Evolutionary conservation across 176 grass and related monocot species (phyloP), one percentile per base, ranked within the genome.

Genomic region (Oropetium thomaeum): DNA sequence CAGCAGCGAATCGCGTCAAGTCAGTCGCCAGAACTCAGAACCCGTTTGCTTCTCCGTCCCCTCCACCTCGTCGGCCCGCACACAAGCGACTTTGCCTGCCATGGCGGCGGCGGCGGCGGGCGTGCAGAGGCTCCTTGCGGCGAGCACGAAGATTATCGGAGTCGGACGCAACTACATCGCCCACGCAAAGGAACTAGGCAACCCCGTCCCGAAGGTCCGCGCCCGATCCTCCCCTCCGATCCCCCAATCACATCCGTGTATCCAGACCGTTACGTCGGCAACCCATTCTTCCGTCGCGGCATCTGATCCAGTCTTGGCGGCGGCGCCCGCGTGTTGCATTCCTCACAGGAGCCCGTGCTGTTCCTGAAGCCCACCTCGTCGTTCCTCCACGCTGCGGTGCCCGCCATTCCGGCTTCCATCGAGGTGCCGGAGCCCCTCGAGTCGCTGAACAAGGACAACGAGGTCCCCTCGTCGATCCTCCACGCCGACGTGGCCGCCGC

Each of bases 361-460:
- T 99, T 95, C 81, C 79, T 99, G 82, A 99, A 95, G 72, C 91
- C 89, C 13, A 99, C 91, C 62, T 99, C 96, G 31, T 99, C 96
- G 44, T 95, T 92, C 76, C 85, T 99, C 69, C 89, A 90, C 38
- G 84, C 87, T 22, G 89, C 87, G 22, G 89, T 72, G 10, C 59
- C 87, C 70, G 84, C 89, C 11, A 59, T 87, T 47, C 60, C 82
- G 62, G 84, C 86, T 16, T 63, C 96, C 65, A 51, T 98, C 54
- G 96, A 98, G 76, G 81, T 95, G 65, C 96, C 96, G 0, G 84
- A 99, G 57, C 82, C 89, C 51, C 86, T 95, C 65, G 87, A 99
- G 42, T 86, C 89, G 28, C 89, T 99, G 59, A 85, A 92, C 76
- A n/a, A n/a, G n/a, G n/a, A n/a, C n/a, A n/a, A n/a, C n/a, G n/a